phyloP scores from a whole-genome alignment of 225 moss, liverwort and hornwort genomes.

The Thuidium tamariscinum region DNA sequence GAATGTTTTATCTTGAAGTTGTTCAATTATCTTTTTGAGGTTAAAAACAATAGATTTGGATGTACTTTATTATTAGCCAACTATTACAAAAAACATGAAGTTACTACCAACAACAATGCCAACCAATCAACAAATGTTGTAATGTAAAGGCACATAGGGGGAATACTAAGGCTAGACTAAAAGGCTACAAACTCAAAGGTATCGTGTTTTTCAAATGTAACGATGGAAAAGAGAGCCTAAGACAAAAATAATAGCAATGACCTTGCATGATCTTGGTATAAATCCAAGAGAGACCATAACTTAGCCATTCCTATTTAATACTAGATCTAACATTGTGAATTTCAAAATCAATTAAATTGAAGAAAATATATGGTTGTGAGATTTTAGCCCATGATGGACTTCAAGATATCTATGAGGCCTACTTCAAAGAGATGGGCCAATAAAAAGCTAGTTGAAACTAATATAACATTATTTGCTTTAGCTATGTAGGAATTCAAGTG shows the following conservation, averaged over 20 bases:
- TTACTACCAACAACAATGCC: background rate
- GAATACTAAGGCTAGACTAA: background rate
- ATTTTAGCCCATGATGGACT: background rate
- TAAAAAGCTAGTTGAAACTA: rapidly evolving
- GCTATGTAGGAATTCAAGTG: background rate
- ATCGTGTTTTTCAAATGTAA: background rate
- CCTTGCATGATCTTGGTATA: background rate
- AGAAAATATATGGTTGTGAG: background rate
- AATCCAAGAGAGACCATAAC: background rate
- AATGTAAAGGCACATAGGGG: background rate
- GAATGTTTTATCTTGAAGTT: background rate
- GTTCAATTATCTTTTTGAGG: background rate
- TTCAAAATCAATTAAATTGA: background rate
- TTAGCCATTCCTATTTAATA: rapidly evolving
- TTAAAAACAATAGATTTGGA: background rate
- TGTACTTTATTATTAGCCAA: background rate
- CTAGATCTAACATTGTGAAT: rapidly evolving
- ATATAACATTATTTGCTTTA: rapidly evolving
- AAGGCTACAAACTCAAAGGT: background rate
- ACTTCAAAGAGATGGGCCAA: background rate
- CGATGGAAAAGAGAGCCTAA: background rate
- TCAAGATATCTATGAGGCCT: background rate
- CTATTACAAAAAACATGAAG: background rate
- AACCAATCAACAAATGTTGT: background rate
- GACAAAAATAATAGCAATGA: no score